Evolutionary conservation across 2,329 filamentous ascomycete genomes (phyloP).

Genomic region (Tolypocladium tropicale): DNA sequence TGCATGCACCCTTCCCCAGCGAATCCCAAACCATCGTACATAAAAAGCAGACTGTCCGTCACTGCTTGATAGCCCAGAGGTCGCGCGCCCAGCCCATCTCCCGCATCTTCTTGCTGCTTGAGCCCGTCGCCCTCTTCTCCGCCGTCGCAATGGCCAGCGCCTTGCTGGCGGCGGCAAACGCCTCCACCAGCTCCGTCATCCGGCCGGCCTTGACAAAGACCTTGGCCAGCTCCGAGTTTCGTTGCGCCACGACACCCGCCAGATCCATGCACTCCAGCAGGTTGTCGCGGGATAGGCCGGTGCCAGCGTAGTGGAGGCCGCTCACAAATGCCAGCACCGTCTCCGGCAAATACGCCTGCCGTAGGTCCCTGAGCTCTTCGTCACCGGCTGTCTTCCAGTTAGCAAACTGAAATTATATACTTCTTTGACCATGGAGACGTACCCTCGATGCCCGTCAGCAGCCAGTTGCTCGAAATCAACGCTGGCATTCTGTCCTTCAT

Average conservation of each 20-base stretch:
- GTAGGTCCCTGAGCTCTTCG: conserved; percentile 52
- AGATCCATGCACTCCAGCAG: conserved; percentile 83
- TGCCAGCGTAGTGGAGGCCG: conserved; percentile 70
- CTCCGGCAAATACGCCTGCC: conserved; percentile 75
- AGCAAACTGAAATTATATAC: background rate
- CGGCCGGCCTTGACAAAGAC: conserved; percentile 54
- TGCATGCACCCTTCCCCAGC: background rate
- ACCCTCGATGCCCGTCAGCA: conserved; percentile 46
- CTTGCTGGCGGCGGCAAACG: conserved; percentile 68
- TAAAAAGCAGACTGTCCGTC: background rate
- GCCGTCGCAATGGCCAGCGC: conserved; percentile 49
- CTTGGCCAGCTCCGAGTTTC: conserved; percentile 53
- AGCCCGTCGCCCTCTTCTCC: conserved; percentile 40
- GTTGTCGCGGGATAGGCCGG: conserved; percentile 62
- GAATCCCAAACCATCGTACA: background rate
- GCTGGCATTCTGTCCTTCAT: conserved; percentile 48
- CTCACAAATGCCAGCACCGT: conserved; percentile 74
- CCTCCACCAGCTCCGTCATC: conserved; percentile 67
- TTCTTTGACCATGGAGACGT: conserved; percentile 13
- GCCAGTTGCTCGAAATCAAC: conserved; percentile 53
- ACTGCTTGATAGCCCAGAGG: conserved; percentile 45
- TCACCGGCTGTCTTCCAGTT: conserved; percentile 30
- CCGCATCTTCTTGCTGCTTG: conserved; percentile 48
- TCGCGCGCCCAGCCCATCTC: conserved; percentile 54
- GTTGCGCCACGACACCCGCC: conserved; percentile 62